Conservation (phyloP, 2,329 filamentous ascomycete species). For the Colletotrichum cordylinicola region DNA sequence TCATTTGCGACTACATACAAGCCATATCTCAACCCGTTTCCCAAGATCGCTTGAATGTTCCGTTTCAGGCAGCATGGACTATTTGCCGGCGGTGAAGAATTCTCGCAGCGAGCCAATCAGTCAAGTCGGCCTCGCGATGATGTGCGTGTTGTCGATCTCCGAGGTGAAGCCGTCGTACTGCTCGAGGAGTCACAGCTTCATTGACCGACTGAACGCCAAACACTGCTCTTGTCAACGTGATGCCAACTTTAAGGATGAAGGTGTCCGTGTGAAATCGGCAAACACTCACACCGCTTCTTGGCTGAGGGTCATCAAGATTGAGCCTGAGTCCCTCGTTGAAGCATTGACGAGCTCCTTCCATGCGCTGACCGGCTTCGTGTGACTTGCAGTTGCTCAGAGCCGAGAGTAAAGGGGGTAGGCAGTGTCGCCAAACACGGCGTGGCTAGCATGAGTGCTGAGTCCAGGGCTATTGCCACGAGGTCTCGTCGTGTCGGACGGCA, state of each 20-base stretch:
- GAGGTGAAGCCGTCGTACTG: slow-evolving; percentile 10
- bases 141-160: background rate
- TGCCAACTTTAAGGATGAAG: no score
- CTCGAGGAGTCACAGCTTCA: background rate
- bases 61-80: background rate
- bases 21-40: background rate
- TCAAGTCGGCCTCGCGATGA: background rate
- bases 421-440: background rate
- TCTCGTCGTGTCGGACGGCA: background rate
- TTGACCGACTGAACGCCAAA: background rate
- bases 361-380: background rate
- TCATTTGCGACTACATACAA: background rate
- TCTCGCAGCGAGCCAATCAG: background rate
- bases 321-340: background rate
- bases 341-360: background rate
- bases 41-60: background rate
- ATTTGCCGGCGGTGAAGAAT: background rate
- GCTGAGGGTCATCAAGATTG: background rate
- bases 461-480: background rate
- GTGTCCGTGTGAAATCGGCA: background rate
- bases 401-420: background rate
- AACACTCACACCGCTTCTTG: background rate
- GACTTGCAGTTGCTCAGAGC: background rate
- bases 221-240: background rate
- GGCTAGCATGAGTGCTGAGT: background rate